Percentiles rank a stretch among this genome's conserved stretches.
Conservation (phyloP, 148 eudicot genomes). For the Diospyros kaki region DNA sequence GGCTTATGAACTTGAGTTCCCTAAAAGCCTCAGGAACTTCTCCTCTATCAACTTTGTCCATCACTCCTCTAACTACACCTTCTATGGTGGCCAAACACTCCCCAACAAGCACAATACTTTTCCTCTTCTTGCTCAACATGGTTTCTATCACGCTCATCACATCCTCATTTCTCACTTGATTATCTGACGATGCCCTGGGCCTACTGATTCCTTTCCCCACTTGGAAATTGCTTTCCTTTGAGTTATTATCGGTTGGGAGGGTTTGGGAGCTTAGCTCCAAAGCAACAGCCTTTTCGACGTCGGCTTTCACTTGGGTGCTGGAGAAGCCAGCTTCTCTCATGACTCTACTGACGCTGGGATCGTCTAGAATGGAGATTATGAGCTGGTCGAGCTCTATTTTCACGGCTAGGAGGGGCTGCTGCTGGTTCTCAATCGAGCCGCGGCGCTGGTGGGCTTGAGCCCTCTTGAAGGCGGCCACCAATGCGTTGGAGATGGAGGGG, state of each 20-base stretch:
- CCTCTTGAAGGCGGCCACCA: slow-evolving; percentile 78
- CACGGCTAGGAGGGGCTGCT: slow-evolving; percentile 64
- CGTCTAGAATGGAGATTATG: slow-evolving; percentile 77
- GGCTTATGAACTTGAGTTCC: slow-evolving; percentile 47
- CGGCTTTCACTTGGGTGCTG: slow-evolving; percentile 68
- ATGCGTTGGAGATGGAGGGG: slow-evolving; percentile 76
- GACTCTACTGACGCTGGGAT: slow-evolving; percentile 94
- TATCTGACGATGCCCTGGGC: slow-evolving; percentile 5
- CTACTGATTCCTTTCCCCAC: slow-evolving; percentile 13
- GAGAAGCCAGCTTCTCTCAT: slow-evolving; percentile 92
- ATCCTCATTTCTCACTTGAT: slow-evolving; percentile 43
- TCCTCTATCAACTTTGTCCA: slow-evolving; percentile 52
- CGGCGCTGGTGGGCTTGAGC: slow-evolving; percentile 90
- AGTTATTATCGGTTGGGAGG: slow-evolving; percentile 15
- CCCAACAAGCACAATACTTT: slow-evolving; percentile 61
- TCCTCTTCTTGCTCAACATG: slow-evolving; percentile 32
- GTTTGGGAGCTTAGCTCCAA: slow-evolving; percentile 34
- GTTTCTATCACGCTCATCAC: slow-evolving; percentile 47
- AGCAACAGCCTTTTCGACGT: slow-evolving; percentile 65
- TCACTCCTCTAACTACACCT: slow-evolving; percentile 43
- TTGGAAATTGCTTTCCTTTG: slow-evolving; percentile 10
- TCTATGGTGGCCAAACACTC: slow-evolving; percentile 51
- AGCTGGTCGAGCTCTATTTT: slow-evolving; percentile 86
- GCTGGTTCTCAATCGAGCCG: slow-evolving; percentile 68
- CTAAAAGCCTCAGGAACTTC: slow-evolving; percentile 53